Percentiles rank a stretch among this genome's conserved stretches.
These are phyloP conservation scores for Dioscorea cayenensis DNA, from an alignment of 116 monocot species.

Conservation along the genomic window DNA sequence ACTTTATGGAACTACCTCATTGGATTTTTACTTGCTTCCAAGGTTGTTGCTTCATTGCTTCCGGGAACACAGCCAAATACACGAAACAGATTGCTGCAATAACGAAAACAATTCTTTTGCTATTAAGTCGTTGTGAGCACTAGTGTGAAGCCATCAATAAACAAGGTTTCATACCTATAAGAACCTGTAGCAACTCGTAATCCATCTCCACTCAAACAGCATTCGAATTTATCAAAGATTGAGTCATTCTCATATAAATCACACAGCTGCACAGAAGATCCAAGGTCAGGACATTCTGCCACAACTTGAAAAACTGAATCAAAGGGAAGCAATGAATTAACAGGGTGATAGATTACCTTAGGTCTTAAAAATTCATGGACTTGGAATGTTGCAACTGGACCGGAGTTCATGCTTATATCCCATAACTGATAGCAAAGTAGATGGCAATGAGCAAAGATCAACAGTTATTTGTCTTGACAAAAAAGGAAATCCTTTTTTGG, in stretches of 20 bases:
- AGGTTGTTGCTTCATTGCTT: not conserved
- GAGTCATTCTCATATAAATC: slow-evolving; percentile 92
- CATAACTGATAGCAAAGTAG: slow-evolving; percentile 42
- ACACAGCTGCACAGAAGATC: slow-evolving; percentile 46
- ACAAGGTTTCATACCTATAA: slow-evolving; percentile 40
- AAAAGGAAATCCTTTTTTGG: not conserved
- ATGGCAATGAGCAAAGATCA: not conserved
- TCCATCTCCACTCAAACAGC: slow-evolving; percentile 83
- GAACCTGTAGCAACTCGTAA: slow-evolving; percentile 76
- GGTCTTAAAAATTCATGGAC: slow-evolving; percentile 91
- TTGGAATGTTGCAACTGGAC: slow-evolving; percentile 83
- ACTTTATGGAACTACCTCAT: slow-evolving; percentile 37
- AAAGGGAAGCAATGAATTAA: not conserved
- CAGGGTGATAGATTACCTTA: slow-evolving; percentile 29
- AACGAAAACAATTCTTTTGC: not conserved
- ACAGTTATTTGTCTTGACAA: not conserved
- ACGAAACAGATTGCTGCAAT: slow-evolving; percentile 67
- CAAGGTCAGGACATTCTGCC: not conserved
- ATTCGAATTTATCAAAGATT: slow-evolving; percentile 94
- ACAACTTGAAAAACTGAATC: not conserved
- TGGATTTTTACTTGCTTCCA: slow-evolving; percentile 49
- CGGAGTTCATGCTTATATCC: slow-evolving; percentile 90
- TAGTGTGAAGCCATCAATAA: not conserved
- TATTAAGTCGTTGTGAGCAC: not conserved
- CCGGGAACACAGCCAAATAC: slow-evolving; percentile 64